Evolutionary conservation across 768 basidiomycete species (phyloP), one percentile per base, ranked within the genome.

Genomic region (Xanthoconium stramineum): DNA sequence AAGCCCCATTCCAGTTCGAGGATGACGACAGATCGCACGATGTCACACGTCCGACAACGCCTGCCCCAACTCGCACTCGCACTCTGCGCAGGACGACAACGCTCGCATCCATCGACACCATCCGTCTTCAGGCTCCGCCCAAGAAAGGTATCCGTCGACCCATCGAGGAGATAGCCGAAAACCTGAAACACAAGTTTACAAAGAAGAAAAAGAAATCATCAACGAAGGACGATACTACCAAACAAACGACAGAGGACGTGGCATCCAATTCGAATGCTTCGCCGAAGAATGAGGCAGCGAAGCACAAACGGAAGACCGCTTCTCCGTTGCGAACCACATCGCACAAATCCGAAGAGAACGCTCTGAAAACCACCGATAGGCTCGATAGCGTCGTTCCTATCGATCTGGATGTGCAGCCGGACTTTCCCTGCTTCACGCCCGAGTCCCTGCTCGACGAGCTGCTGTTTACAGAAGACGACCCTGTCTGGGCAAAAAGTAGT

Each of bases 81-180:
- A 49, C 57, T 1, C 50, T 67, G 6, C 61, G 46, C n/a, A 63
- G 68, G 50, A 63, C 58, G 0, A n/a, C 30, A 11, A 69, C 67
- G 8, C 40, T 12, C 37, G 52, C 58, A 13, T 69, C 63, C 17
- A 33, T 67, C 37, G 56, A 61, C 8, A 67, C 65, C 0, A 13
- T 61, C 19, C 42, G 52, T n/a, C 52, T 58, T 17, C 14, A 55
- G 17, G 45, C 15, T 24, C 24, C 24, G 2, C 24, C 24, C 5
- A 30, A 7, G 9, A 60, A 52, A 45, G 55, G 59, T 12, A 6
- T 65, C 28, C 61, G 63, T 39, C 63, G 53, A 32, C 49, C 52
- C 44, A 56, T 65, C 44, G 12, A 19, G 10, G 59, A 66, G 11
- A 60, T 57, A 12, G 55, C 58, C 2, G 40, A 56, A 4, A 35